A percentile compares a stretch with the other conserved stretches of the same genome.
These are phyloP conservation scores for Colletotrichum sp. DNA, from an alignment of 2,329 filamentous ascomycete genomes.

Conservation along the genomic window DNA sequence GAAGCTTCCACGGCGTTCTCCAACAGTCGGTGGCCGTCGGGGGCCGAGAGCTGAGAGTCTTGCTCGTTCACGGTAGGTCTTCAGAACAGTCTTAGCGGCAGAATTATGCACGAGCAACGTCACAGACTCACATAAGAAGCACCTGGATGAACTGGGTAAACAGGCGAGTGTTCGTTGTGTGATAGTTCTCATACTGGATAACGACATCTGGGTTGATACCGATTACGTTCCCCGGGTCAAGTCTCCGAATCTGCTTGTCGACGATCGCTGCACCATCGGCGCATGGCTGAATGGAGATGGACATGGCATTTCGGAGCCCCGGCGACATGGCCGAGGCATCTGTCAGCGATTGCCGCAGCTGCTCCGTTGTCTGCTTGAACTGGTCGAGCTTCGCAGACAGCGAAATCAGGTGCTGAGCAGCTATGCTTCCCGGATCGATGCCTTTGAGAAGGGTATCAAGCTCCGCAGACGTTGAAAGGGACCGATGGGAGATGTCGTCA, in stretches of 20 bases:
- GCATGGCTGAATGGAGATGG: constrained; percentile 30
- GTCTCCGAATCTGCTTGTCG: constrained; percentile 37
- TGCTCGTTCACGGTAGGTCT: constrained; percentile 12
- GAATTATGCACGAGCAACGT: background rate
- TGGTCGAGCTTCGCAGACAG: constrained; percentile 28
- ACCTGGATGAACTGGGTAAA: constrained; percentile 20
- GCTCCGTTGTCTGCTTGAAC: constrained; percentile 27
- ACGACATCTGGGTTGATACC: constrained; percentile 30
- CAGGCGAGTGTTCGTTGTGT: constrained; percentile 28
- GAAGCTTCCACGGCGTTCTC: constrained; percentile 14
- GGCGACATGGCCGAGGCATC: constrained; percentile 29
- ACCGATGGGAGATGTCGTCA: constrained; percentile 33
- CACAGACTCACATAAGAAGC: constrained; percentile 5
- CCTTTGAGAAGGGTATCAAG: constrained; percentile 29
- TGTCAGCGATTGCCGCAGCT: constrained; percentile 30
- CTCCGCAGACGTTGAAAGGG: constrained; percentile 32
- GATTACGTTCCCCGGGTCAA: constrained; percentile 28
- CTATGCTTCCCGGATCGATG: constrained; percentile 13
- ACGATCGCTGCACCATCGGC: constrained; percentile 31
- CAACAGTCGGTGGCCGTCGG: constrained; percentile 3
- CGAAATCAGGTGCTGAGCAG: constrained; percentile 24
- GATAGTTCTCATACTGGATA: constrained; percentile 25
- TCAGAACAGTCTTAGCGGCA: background rate
- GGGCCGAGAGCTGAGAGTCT: background rate
- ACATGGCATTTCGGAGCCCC: constrained; percentile 31